Conservation (phyloP, 2,329 filamentous ascomycete genomes). For the Volutella citrinella region DNA sequence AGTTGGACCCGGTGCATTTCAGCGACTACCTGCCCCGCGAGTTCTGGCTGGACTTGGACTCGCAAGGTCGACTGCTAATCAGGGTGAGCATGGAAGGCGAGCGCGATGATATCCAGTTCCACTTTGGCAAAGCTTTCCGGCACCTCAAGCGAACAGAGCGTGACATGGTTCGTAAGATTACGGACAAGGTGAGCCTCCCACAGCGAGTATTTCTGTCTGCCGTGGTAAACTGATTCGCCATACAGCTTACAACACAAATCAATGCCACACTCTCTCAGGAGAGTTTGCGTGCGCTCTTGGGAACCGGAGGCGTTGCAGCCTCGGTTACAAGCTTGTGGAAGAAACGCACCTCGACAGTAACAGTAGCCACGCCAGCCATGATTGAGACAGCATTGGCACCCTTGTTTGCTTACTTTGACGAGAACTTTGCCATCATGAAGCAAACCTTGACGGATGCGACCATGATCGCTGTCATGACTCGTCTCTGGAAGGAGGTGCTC, state of each 20-base stretch:
- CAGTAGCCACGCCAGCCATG: slow-evolving; percentile 66
- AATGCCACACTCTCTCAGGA: slow-evolving; percentile 82
- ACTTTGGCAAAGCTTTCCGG: slow-evolving; percentile 95
- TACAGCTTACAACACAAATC: slow-evolving; percentile 91
- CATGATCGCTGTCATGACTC: slow-evolving; percentile 98
- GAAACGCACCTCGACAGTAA: slow-evolving; percentile 53
- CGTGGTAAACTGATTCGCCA: no score
- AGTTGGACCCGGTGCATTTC: slow-evolving; percentile 97
- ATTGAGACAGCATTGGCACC: slow-evolving; percentile 79
- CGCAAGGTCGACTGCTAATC: slow-evolving; percentile 83
- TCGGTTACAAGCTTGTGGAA: slow-evolving; percentile 70
- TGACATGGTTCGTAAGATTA: slow-evolving; percentile 97
- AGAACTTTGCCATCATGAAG: slow-evolving; percentile 99
- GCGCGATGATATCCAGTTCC: slow-evolving; percentile 96
- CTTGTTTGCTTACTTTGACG: slow-evolving; percentile 91
- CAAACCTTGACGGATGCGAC: slow-evolving; percentile 89
- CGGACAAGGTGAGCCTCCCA: slow-evolving; percentile 73
- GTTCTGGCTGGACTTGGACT: slow-evolving; percentile 97
- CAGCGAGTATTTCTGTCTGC: no score
- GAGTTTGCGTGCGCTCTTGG: slow-evolving; percentile 72
- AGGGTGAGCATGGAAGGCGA: slow-evolving; percentile 98
- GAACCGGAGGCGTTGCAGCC: slow-evolving; percentile 65
- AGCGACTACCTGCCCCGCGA: slow-evolving; percentile 93
- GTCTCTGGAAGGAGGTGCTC: slow-evolving; percentile 95
- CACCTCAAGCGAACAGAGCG: slow-evolving; percentile 92